Evolutionary conservation across 805 yeast species (phyloP).

Genomic region (Nakazawaea populi): DNA sequence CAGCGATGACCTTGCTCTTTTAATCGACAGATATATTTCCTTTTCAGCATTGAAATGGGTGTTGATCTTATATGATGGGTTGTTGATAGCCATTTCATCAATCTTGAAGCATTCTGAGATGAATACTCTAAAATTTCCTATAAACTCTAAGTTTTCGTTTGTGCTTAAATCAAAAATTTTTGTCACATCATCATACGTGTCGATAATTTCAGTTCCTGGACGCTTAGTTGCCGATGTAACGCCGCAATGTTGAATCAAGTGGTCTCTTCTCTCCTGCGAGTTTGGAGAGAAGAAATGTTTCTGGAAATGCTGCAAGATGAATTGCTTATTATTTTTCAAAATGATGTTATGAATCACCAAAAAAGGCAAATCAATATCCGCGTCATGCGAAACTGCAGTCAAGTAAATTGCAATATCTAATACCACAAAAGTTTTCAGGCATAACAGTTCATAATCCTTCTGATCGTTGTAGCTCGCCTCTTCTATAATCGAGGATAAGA

Average conservation of each 20-base stretch:
- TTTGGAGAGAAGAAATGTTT: neutral
- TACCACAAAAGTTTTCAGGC: neutral
- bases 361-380: constrained; percentile 10
- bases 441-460: neutral
- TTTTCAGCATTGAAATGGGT: constrained; percentile 3
- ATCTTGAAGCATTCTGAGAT: constrained; percentile 1
- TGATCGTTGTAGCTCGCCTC: neutral
- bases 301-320: neutral
- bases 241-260: constrained; percentile 4
- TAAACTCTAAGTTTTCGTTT: constrained; percentile 1
- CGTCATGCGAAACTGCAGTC: neutral
- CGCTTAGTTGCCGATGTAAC: constrained; percentile 3
- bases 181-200: constrained; percentile 3
- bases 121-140: constrained; percentile 4
- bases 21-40: neutral
- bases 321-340: neutral
- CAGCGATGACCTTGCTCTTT: neutral
- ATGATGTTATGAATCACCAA: constrained; percentile 4
- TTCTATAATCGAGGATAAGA: neutral
- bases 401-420: constrained; percentile 3
- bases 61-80: neutral
- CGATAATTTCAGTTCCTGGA: constrained; percentile 9
- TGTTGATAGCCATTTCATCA: neutral
- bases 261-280: neutral
- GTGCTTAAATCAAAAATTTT: neutral